phyloP scores from a whole-genome alignment of 1,284 basidiomycete species.

The Naganishia sp. region DNA sequence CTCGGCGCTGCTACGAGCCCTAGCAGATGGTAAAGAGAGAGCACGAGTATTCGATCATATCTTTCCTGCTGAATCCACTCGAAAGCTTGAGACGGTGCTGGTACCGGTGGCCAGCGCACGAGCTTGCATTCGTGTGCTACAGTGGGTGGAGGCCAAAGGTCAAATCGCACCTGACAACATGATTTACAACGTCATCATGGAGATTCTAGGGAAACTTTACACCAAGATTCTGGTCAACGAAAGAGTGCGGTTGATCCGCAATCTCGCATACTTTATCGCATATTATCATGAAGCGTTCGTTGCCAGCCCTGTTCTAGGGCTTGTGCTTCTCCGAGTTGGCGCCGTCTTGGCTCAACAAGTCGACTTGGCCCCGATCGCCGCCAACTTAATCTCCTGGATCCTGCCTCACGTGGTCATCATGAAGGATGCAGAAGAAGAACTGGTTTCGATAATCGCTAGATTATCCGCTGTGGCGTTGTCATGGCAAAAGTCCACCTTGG shows the following conservation, averaged over 20 bases:
- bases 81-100: slow-evolving; percentile 12
- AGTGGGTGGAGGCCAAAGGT: slow-evolving; percentile 56
- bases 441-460: slow-evolving; percentile 7
- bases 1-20: not conserved
- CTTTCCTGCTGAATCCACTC: not conserved
- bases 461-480: slow-evolving; percentile 1
- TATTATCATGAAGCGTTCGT: slow-evolving; percentile 61
- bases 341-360: slow-evolving; percentile 66
- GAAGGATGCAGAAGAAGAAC: slow-evolving; percentile 9
- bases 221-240: slow-evolving; percentile 78
- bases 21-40: not conserved
- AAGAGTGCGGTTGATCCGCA: slow-evolving; percentile 73
- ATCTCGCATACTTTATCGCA: slow-evolving; percentile 71
- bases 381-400: slow-evolving; percentile 76
- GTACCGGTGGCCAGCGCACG: slow-evolving; percentile 1
- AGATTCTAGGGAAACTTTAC: slow-evolving; percentile 69
- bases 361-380: slow-evolving; percentile 68
- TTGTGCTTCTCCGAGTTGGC: slow-evolving; percentile 66
- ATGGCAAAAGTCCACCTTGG: not conserved
- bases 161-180: slow-evolving; percentile 52
- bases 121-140: slow-evolving; percentile 61
- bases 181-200: slow-evolving; percentile 74
- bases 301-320: slow-evolving; percentile 49
- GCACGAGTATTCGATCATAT: not conserved
- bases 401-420: slow-evolving; percentile 55